Evolutionary conservation across 257 asterid species (phyloP), one percentile per base, ranked within the genome.

Genomic region (Ballota nigra): DNA sequence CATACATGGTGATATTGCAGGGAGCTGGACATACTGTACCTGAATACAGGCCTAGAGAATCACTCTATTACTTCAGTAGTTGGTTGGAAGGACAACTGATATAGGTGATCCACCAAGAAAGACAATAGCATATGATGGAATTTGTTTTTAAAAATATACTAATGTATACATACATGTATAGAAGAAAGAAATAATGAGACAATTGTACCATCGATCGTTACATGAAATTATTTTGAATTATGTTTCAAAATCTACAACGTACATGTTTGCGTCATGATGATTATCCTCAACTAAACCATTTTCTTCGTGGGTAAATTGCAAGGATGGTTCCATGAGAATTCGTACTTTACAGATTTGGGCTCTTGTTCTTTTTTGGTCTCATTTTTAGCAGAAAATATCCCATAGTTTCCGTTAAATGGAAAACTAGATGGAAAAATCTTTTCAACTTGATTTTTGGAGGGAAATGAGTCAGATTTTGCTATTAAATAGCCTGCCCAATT

Each of bases 11-110:
- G n/a, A n/a, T n/a, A n/a, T n/a, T 47, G 68, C 67, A 87, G 92
- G 88, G 87, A 47, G 84, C 88, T 13, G 92, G 90, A 20, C 92
- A 87, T 43, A 85, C 88, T 15, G 92, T 87, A 26, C 90, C 92
- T 0, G 92, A 85, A 49, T 83, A 85, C 83, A 85, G 85, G 76
- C 92, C 92, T 1, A 64, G 61, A 66, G 92, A 87, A 64, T 60
- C 92, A 3, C 33, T 87, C 18, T 71, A 83, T 22, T 87, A 85
- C 65, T 87, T 83, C 52, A 59, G 70, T 49, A 80, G 84, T 70
- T 87, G 90, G 90, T 49, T 87, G 58, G 59, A 76, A 75, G 79
- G 80, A 10, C 47, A 45, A 10, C 33, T 0, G 2, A 84, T 86
- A 64, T 86, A 75, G 75, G 15, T 11, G 45, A 5, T n/a, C 4